Conservation (phyloP, 306 rosid species). For the Cucurbita moschata region DNA sequence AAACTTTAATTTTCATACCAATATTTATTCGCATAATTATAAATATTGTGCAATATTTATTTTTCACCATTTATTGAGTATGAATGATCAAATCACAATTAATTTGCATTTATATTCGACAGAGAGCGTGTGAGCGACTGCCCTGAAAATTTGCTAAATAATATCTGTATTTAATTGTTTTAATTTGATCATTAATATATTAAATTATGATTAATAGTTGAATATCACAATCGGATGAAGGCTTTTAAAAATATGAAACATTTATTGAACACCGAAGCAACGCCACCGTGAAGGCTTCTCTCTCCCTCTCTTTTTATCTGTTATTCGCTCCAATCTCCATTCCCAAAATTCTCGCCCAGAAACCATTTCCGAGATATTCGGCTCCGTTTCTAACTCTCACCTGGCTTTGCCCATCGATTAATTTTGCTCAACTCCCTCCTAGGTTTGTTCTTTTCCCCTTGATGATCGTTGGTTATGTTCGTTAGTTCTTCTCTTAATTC, state of each 20-base stretch:
- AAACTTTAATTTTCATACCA: too few species aligned
- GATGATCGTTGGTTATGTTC: not conserved
- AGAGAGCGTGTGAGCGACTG: not conserved
- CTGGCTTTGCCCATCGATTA: not conserved
- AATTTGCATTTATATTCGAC: too few species aligned
- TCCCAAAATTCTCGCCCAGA: not conserved
- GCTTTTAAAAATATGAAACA: not conserved
- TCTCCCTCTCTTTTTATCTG: not conserved
- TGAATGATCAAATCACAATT: too few species aligned
- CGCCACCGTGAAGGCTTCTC: not conserved
- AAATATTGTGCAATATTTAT: too few species aligned
- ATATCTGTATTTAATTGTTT: not conserved
- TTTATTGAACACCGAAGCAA: constrained; percentile 6
- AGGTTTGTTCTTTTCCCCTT: not conserved
- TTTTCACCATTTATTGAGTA: too few species aligned
- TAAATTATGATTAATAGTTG: not conserved
- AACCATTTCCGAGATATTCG: not conserved
- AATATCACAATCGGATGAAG: not conserved
- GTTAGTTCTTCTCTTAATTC: not conserved
- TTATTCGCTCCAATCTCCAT: not conserved
- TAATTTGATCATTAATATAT: not conserved
- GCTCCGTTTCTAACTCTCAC: not conserved
- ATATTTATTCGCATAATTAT: too few species aligned
- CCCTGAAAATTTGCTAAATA: not conserved
- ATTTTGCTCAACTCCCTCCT: not conserved